Evolutionary conservation across 202 grass and related monocot species (phyloP).

Genomic region (Brachypodium distachyon): DNA sequence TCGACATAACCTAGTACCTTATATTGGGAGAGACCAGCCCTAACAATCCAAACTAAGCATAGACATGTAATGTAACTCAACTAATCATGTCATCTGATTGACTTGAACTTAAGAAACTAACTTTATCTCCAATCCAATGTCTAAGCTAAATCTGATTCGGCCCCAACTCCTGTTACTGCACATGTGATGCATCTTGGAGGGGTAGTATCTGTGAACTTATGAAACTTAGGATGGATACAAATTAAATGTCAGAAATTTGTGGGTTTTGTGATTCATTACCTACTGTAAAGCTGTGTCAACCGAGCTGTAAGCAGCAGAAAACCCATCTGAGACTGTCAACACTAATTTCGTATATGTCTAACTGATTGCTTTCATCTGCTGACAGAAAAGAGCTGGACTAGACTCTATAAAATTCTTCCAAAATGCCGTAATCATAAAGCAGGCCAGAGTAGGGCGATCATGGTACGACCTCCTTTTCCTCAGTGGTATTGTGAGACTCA

Average conservation of each 20-base stretch:
- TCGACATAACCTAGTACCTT: too few relatives aligned
- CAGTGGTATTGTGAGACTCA: constrained; percentile 23
- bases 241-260: background rate
- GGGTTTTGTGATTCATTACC: background rate
- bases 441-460: constrained; percentile 28
- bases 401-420: constrained; percentile 25
- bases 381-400: constrained; percentile 29
- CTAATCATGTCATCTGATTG: too few relatives aligned
- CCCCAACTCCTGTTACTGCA: too few relatives aligned
- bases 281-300: background rate
- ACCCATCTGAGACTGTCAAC: background rate
- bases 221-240: background rate
- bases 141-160: too few relatives aligned
- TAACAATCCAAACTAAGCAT: too few relatives aligned
- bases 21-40: too few relatives aligned
- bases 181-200: background rate
- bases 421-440: background rate
- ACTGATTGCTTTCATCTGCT: background rate
- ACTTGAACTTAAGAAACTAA: too few relatives aligned
- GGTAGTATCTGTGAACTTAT: background rate
- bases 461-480: constrained; percentile 40
- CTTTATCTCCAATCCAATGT: too few relatives aligned
- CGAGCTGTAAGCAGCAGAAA: background rate
- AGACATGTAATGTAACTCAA: too few relatives aligned
- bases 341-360: background rate